Percentiles rank a stretch among this genome's conserved stretches.
Conservation (phyloP, 306 rosid genomes). For the Elaeagnus macrophylla region DNA sequence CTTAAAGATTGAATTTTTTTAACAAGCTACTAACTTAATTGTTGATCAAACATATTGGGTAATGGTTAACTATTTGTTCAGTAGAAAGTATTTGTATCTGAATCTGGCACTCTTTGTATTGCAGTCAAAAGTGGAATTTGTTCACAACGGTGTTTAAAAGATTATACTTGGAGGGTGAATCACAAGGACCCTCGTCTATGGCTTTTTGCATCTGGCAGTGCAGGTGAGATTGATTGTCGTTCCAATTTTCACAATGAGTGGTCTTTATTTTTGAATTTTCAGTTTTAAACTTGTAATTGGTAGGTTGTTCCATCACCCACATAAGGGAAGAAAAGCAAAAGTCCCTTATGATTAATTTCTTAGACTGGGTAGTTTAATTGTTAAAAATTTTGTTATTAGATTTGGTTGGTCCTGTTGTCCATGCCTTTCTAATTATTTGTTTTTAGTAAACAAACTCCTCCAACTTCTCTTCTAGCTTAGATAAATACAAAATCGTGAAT, state of each 20-base stretch:
- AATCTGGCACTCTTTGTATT: constrained; percentile 10
- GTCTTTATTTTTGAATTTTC: not conserved
- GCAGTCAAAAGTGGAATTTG: constrained; percentile 27
- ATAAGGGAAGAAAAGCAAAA: not conserved
- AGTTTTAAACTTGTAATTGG: not conserved
- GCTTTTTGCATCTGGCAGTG: constrained; percentile 22
- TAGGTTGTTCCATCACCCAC: not conserved
- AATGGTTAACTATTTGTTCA: not conserved
- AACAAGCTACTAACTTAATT: too few species aligned
- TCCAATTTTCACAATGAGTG: not conserved
- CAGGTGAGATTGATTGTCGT: constrained; percentile 5
- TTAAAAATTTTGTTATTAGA: not conserved
- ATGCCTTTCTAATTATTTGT: too few species aligned
- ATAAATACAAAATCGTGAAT: too few species aligned
- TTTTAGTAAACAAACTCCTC: too few species aligned
- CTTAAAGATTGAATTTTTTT: too few species aligned
- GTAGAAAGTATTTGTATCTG: not conserved
- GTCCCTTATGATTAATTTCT: not conserved
- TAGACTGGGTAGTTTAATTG: not conserved
- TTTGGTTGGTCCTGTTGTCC: too few species aligned
- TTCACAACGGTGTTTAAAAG: constrained; percentile 17
- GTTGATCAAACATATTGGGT: not conserved
- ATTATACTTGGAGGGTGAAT: constrained; percentile 29
- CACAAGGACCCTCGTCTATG: constrained; percentile 36
- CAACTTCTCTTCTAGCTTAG: too few species aligned